Evolutionary conservation across 202 grass and related monocot species (phyloP).

Genomic region (Cymbopogon flexuosus): DNA sequence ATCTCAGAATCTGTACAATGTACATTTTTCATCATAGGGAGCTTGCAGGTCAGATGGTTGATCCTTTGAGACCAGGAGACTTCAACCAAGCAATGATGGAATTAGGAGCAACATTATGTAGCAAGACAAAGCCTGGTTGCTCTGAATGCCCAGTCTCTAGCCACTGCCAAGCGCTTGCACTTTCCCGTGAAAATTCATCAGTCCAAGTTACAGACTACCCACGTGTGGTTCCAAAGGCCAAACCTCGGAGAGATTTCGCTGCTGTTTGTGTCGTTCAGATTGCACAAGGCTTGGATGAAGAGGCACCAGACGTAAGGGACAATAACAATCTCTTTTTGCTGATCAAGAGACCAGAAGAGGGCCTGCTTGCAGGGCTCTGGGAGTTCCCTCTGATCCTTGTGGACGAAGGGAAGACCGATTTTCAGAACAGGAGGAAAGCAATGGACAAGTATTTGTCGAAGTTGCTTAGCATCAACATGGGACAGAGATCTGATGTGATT

Average conservation of each 20-base stretch:
- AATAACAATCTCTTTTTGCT: constrained; percentile 47
- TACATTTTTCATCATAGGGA: constrained; percentile 44
- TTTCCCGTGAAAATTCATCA: constrained; percentile 39
- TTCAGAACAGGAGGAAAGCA: constrained; percentile 50
- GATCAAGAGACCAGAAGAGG: constrained; percentile 74
- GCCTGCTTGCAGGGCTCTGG: constrained; percentile 92
- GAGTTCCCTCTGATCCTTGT: constrained; percentile 82
- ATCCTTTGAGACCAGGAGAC: constrained; percentile 84
- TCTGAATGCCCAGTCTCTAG: constrained; percentile 63
- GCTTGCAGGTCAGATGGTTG: constrained; percentile 64
- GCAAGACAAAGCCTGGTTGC: constrained; percentile 58
- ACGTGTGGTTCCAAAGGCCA: constrained; percentile 59
- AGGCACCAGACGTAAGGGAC: not conserved
- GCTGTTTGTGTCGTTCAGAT: constrained; percentile 87
- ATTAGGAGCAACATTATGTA: constrained; percentile 83
- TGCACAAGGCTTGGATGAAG: constrained; percentile 27
- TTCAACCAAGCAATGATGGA: constrained; percentile 99
- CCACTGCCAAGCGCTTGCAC: constrained; percentile 54
- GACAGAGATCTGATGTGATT: constrained; percentile 27
- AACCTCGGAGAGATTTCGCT: constrained; percentile 66
- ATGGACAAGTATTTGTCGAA: constrained; percentile 73
- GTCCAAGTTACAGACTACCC: constrained; percentile 72
- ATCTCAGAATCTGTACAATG: not conserved
- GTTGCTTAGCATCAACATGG: constrained; percentile 34
- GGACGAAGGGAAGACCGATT: constrained; percentile 40